Evolutionary conservation across 768 basidiomycete species (phyloP).

Genomic region (Lactarius sp.): DNA sequence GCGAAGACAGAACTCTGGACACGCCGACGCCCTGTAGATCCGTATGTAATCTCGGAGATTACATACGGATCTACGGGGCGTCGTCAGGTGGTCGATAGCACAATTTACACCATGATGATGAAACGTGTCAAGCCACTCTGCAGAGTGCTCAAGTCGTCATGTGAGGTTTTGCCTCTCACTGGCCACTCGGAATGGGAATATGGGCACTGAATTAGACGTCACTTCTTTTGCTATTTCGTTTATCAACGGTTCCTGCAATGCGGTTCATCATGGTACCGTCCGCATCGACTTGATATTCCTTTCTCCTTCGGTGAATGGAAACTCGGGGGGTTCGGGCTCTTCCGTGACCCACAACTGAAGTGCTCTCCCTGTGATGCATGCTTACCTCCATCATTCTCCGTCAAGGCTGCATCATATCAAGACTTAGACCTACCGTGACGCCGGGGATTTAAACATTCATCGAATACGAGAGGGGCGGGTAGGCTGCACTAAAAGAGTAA

Average conservation of each 20-base stretch:
- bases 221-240: constrained; percentile 72
- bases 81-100: constrained; percentile 53
- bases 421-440: constrained; percentile 50
- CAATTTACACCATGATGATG: constrained; percentile 73
- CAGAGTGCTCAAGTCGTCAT: constrained; percentile 47
- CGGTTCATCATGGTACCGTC: constrained; percentile 74
- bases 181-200: not conserved
- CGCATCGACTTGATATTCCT: constrained; percentile 77
- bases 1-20: too few relatives aligned
- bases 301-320: constrained; percentile 94
- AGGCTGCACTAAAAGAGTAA: constrained; percentile 80
- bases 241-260: constrained; percentile 75
- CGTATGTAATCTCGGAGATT: too few relatives aligned
- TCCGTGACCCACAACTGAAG: constrained; percentile 68
- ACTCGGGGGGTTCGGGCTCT: constrained; percentile 89
- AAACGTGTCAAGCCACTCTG: constrained; percentile 82
- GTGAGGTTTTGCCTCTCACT: constrained; percentile 47
- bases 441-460: constrained; percentile 53
- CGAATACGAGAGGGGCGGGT: constrained; percentile 80
- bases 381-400: constrained; percentile 18
- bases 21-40: too few relatives aligned
- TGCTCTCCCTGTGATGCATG: constrained; percentile 75
- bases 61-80: too few relatives aligned
- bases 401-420: constrained; percentile 22
- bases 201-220: not conserved